These are phyloP conservation scores for Pseudonitzschia multistriata DNA, from an alignment of 108 stramenopile genomes.

Conservation along the genomic window DNA sequence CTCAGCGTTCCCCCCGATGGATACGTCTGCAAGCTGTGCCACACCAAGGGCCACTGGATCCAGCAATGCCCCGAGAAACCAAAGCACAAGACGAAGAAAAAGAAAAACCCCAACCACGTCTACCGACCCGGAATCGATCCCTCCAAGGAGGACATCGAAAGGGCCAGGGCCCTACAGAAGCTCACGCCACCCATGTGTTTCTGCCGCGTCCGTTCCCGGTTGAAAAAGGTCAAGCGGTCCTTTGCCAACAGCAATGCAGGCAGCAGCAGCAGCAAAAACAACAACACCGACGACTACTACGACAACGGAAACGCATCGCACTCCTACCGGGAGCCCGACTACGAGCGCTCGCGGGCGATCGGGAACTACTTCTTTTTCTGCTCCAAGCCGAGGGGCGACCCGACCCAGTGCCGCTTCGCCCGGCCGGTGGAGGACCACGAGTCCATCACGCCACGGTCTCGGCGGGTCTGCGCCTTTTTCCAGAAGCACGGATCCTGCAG, in stretches of 20 bases:
- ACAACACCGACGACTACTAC: background rate
- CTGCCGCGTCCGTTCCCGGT: conserved; percentile 60
- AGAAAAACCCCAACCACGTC: conserved; percentile 38
- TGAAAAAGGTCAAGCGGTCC: conserved; percentile 71
- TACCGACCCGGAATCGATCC: conserved; percentile 70
- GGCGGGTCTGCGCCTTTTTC: conserved; percentile 2
- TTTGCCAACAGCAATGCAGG: conserved; percentile 24
- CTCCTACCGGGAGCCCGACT: background rate
- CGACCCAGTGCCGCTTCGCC: conserved; percentile 67
- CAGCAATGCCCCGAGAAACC: conserved; percentile 65
- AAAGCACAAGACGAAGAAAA: conserved; percentile 43
- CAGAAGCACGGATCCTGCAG: background rate
- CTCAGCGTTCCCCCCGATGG: conserved; percentile 59
- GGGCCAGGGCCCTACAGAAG: conserved; percentile 51
- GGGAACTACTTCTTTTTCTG: conserved; percentile 83
- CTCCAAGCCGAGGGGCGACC: conserved; percentile 45
- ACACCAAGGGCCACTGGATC: conserved; percentile 67
- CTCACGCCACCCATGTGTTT: conserved; percentile 65
- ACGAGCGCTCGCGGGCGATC: conserved; percentile 59
- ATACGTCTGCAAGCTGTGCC: conserved; percentile 65
- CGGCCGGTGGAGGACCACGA: conserved; percentile 50
- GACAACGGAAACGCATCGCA: background rate
- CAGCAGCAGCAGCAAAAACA: background rate
- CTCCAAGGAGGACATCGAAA: conserved; percentile 59
- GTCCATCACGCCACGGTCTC: background rate